Base-by-base conservation (phyloP, 139 green algal species). In the Closterium sp. region DNA sequence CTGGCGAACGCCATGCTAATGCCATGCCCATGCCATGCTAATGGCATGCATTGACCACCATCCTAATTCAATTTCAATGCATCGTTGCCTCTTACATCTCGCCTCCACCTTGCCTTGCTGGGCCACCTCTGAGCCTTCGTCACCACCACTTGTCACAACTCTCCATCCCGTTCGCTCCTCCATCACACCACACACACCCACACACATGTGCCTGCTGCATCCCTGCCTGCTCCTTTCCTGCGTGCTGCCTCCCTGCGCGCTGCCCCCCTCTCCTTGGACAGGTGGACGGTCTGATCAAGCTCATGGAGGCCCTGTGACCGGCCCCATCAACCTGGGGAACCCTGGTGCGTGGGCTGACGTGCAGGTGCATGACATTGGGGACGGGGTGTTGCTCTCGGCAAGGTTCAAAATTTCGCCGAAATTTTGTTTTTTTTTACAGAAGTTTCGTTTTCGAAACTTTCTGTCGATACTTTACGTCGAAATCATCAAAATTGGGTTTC, bases 241-340 rank as follows among this genome's bases (percentile, higher is more conserved):
- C 25, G 16, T 76, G 55, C 55, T 76, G 16, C 55, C 16, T 76
- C 12, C 4, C 55, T 86, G 83, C 30, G 28, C 1, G n/a, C 28
- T 34, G n/a, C 83, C 28, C 31, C n/a, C 83, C 21, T 34, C 21
- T 33, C n/a, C n/a, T 21, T 86, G 83, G 34, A 35, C 88, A 94
- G 91, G 91, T 96, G 38, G 89, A 90, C 4, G 95, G 95, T 12
- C 88, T 96, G 19, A 93, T 96, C 23, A 66, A 84, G 69, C 95
- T 96, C 55, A 96, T 96, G 95, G 93, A 96, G 19, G 93, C 87
- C 95, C 96, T 2, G 89, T 98, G 87, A 97, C 97, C 25, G 98
- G 98, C 4, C 98, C 98, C 33, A 98, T 99, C 96, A 99, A 99
- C 95, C 92, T 99, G 19, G 98, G 98, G 91, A 99, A 99, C 95